Evolutionary conservation across 257 asterid genomes (phyloP).

Genomic region (Haberlea rhodopensis): DNA sequence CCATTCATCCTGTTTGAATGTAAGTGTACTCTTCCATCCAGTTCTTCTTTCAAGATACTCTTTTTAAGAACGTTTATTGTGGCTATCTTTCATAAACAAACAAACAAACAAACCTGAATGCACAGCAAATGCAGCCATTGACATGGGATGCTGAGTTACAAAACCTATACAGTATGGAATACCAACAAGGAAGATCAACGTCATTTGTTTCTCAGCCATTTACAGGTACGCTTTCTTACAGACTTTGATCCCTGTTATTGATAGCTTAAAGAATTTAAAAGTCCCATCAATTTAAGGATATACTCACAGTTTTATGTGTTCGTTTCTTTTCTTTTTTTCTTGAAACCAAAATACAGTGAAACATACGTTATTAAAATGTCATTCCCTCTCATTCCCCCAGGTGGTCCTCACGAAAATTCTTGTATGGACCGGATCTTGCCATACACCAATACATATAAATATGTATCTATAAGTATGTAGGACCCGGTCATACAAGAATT

Average conservation of each 20-base stretch:
- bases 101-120: conserved; percentile 9
- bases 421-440: no score
- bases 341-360: neutral
- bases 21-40: conserved; percentile 25
- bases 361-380: neutral
- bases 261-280: conserved; percentile 18
- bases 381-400: neutral
- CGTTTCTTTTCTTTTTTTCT: no score
- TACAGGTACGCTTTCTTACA: conserved; percentile 46
- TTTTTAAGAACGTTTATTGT: neutral
- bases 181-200: conserved; percentile 58
- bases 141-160: conserved; percentile 72
- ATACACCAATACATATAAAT: no score
- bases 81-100: neutral
- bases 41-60: neutral
- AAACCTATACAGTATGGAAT: conserved; percentile 53
- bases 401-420: conserved; percentile 39
- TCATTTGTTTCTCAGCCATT: conserved; percentile 55
- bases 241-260: conserved; percentile 14
- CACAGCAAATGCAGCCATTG: conserved; percentile 58
- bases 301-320: neutral
- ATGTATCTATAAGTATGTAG: no score
- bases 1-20: conserved; percentile 53
- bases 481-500: no score
- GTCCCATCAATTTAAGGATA: conserved; percentile 27